These are phyloP conservation scores for Colletotrichum sp. DNA, from an alignment of 2,329 filamentous ascomycete genomes.

Conservation along the genomic window DNA sequence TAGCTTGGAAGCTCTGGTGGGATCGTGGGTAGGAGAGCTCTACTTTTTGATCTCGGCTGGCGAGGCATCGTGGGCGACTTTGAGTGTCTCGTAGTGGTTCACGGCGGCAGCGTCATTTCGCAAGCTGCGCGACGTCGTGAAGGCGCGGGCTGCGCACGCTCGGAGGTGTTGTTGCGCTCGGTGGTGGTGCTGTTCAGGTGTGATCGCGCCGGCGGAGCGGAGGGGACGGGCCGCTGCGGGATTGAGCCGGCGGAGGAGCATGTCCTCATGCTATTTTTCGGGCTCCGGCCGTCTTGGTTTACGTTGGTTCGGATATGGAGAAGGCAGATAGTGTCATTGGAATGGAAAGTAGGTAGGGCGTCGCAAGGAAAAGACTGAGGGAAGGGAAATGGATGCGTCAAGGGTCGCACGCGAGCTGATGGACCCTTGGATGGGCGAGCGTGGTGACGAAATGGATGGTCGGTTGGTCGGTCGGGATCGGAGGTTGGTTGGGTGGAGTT, in stretches of 20 bases:
- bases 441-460: constrained; percentile 23
- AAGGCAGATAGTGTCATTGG: not conserved
- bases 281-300: constrained; percentile 28
- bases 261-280: constrained; percentile 59
- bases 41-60: constrained; percentile 84
- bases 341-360: not conserved
- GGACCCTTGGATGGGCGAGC: not conserved
- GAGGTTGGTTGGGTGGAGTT: constrained; percentile 8
- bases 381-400: not conserved
- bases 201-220: constrained; percentile 11
- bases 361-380: not conserved
- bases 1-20: not conserved
- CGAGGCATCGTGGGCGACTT: constrained; percentile 72
- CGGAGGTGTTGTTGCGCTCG: not conserved
- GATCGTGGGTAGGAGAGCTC: not conserved
- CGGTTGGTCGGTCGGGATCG: constrained; percentile 14
- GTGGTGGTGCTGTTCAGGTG: not conserved
- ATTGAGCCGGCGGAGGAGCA: constrained; percentile 53
- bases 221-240: constrained; percentile 29
- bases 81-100: constrained; percentile 84
- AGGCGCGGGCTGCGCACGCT: constrained; percentile 21
- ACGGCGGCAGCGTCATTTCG: constrained; percentile 34
- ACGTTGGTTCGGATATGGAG: not conserved
- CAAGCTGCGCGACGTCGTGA: constrained; percentile 32
- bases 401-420: not conserved